Percentiles rank a stretch among this genome's conserved stretches.
These are phyloP conservation scores for Paspalum vaginatum DNA, from an alignment of 176 grass and related monocot genomes.

Conservation along the genomic window DNA sequence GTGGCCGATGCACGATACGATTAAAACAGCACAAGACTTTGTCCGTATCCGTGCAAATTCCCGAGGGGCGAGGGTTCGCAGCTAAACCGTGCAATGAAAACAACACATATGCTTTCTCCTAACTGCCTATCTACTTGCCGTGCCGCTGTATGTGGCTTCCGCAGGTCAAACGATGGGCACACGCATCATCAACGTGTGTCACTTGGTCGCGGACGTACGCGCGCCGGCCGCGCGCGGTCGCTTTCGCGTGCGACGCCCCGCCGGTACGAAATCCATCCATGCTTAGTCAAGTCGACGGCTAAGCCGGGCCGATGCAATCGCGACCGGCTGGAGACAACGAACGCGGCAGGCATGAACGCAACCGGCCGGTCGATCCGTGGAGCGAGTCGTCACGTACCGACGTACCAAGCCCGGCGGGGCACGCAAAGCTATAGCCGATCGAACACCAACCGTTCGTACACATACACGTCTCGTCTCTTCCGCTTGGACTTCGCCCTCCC, in stretches of 20 bases:
- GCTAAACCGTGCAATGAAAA: no score
- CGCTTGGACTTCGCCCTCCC: background rate
- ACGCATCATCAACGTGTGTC: background rate
- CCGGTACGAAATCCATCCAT: background rate
- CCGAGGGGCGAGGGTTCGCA: no score
- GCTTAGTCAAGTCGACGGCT: conserved; percentile 33
- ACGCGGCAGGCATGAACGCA: background rate
- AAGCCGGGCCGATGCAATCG: background rate
- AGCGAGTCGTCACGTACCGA: background rate
- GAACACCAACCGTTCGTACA: background rate
- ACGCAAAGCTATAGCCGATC: background rate
- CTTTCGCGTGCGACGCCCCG: conserved; percentile 20
- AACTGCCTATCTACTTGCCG: no score
- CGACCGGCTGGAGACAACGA: background rate
- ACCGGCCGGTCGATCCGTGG: background rate
- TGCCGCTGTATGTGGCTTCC: no score
- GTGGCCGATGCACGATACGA: background rate
- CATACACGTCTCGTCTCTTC: background rate
- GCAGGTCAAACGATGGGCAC: background rate
- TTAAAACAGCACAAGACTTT: no score
- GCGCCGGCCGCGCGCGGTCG: no score
- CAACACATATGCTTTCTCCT: background rate
- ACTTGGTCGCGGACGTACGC: background rate
- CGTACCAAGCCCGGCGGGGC: background rate
- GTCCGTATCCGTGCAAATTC: background rate